phyloP scores from a whole-genome alignment of 352 stramenopile genomes.

The Phytophthora palmivora region DNA sequence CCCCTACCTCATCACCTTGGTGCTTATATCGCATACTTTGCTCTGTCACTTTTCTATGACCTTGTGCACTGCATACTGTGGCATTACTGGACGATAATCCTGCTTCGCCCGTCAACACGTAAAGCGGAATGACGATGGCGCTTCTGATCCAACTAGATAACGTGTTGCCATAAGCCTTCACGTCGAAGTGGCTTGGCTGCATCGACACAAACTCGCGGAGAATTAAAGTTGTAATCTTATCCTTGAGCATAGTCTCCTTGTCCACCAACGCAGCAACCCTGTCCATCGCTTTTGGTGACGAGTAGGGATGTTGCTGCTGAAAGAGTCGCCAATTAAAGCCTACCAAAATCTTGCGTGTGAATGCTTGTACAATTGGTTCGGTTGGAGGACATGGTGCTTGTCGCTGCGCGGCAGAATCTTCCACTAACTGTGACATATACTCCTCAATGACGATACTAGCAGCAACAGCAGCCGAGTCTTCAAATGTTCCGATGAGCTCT shows the following conservation, averaged over 20 bases:
- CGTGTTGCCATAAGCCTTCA: slow-evolving; percentile 11
- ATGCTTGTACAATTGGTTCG: slow-evolving; percentile 46
- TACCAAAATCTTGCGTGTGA: slow-evolving; percentile 50
- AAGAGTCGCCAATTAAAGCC: slow-evolving; percentile 66
- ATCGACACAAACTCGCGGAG: slow-evolving; percentile 34
- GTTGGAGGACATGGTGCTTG: slow-evolving; percentile 30
- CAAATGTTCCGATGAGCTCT: slow-evolving; percentile 83
- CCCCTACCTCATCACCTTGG: slow-evolving; percentile 3
- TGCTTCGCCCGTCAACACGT: slow-evolving; percentile 4
- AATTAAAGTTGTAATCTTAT: slow-evolving; percentile 30
- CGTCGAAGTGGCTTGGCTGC: slow-evolving; percentile 30
- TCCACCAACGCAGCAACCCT: slow-evolving; percentile 16
- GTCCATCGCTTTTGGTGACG: slow-evolving; percentile 11
- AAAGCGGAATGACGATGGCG: slow-evolving; percentile 27
- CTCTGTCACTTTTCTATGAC: background rate
- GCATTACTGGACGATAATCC: slow-evolving; percentile 1
- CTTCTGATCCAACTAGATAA: slow-evolving; percentile 37
- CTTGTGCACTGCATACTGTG: background rate
- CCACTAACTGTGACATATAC: slow-evolving; percentile 70
- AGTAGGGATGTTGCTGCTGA: slow-evolving; percentile 17
- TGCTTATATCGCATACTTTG: background rate
- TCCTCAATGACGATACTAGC: slow-evolving; percentile 81
- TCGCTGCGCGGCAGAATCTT: slow-evolving; percentile 36
- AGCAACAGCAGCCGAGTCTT: slow-evolving; percentile 76
- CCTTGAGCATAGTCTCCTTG: slow-evolving; percentile 21